These are phyloP conservation scores for Polytrichum commune DNA, from an alignment of 225 moss, liverwort and hornwort species.

Conservation along the genomic window DNA sequence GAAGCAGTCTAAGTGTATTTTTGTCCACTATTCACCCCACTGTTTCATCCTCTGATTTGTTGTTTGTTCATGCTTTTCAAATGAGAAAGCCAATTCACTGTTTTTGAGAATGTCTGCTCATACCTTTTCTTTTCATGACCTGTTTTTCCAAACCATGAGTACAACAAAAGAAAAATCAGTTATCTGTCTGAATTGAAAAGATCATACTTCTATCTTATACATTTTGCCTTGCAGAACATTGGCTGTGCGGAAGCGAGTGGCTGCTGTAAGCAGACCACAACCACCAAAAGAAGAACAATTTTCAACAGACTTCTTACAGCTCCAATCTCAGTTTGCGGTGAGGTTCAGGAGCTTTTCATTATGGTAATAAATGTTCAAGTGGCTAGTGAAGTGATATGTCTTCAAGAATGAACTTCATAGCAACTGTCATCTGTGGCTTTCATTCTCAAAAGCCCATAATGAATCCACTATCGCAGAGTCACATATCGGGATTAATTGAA, in stretches of 20 bases:
- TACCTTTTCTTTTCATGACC: too few relatives aligned
- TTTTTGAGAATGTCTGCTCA: too few relatives aligned
- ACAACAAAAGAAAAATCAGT: too few relatives aligned
- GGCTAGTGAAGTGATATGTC: background rate
- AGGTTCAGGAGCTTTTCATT: conserved; percentile 12
- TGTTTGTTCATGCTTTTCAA: background rate
- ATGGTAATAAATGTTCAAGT: background rate
- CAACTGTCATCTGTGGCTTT: background rate
- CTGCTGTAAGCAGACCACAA: conserved; percentile 45
- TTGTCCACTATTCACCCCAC: background rate
- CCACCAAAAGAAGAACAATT: conserved; percentile 92
- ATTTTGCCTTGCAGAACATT: conserved; percentile 43
- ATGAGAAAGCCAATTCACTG: too few relatives aligned
- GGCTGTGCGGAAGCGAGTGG: conserved; percentile 50
- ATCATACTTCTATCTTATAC: conserved; percentile 1
- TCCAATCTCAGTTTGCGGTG: conserved; percentile 76
- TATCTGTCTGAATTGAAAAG: too few relatives aligned
- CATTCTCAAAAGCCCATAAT: background rate
- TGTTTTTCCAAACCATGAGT: too few relatives aligned
- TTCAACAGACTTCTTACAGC: conserved; percentile 69
- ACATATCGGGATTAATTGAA: background rate
- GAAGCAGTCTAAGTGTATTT: background rate
- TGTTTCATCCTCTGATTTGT: background rate
- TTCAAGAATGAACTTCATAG: background rate
- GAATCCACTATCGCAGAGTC: background rate